Base-by-base conservation (phyloP, 2,329 filamentous ascomycete genomes). In the Stagonosporopsis tanaceti region DNA sequence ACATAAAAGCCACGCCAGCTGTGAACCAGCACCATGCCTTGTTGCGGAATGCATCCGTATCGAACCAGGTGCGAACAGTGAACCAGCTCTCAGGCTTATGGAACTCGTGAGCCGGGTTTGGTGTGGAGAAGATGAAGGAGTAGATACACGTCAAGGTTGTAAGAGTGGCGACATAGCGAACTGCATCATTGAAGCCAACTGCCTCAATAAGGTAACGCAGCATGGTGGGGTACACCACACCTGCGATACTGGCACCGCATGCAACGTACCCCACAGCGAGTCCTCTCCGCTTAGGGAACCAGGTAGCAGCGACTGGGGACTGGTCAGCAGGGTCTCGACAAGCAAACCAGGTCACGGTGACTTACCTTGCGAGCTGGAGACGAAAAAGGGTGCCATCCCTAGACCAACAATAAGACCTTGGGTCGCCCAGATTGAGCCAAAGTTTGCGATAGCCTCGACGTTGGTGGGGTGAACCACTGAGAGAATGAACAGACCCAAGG, bases 331-430 rank as follows among this genome's bases (percentile, higher is more conserved):
- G 60, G 15, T 25, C 50, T 42, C 34, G 5, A 32, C 6, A 46
- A 27, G 22, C 1, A 6, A 1, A 22, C 27, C 3, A 9, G n/a
- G 27, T 20, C 24, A 20, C 3, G 6, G 12, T 14, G 27, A 68
- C 76, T 55, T 75, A 82, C 80, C 75, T 71, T 82, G 80, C 24
- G 81, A 82, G 59, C 80, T 81, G 24, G 78, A 78, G 4, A 83
- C 81, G 61, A 83, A 83, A 68, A 81, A 82, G 61, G 80, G 82
- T n/a, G 79, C 76, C 81, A 83, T 83, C 9, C 81, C 81, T 9
- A 82, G 56, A 5, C 80, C 80, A 25, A 76, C 75, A 35, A 82
- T 66, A 37, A 83, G 64, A 4, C 81, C 81, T 64, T 83, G 80
- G 4, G 79, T 79, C 11, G 78, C 66, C 79, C 79, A 81, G 24